Conservation (phyloP, 305 asterid genomes). For the Fraxinus baroniana region DNA sequence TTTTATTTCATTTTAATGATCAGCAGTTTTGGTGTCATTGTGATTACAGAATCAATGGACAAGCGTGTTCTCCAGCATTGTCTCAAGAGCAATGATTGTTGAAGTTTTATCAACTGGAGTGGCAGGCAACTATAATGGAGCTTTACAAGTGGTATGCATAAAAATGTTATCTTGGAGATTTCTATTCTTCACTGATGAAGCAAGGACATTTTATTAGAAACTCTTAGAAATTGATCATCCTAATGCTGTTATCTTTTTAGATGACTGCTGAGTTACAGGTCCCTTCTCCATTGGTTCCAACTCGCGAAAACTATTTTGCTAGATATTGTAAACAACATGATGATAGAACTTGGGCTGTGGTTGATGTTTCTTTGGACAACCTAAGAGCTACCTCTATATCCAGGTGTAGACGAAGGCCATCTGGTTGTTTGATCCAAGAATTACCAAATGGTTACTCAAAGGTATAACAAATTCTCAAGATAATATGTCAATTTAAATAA, state of each 20-base stretch:
- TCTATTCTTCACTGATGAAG: neutral
- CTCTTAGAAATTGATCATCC: neutral
- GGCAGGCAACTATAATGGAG: slow-evolving; percentile 72
- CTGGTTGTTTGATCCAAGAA: slow-evolving; percentile 93
- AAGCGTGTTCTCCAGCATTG: slow-evolving; percentile 58
- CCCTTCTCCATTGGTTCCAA: slow-evolving; percentile 89
- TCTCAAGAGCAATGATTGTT: slow-evolving; percentile 59
- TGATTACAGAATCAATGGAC: slow-evolving; percentile 64
- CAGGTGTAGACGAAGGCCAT: slow-evolving; percentile 79
- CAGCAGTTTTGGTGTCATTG: neutral
- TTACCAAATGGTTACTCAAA: slow-evolving; percentile 93
- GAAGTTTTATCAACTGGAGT: slow-evolving; percentile 74
- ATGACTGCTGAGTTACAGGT: slow-evolving; percentile 95
- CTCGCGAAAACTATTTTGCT: slow-evolving; percentile 79
- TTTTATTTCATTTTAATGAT: neutral
- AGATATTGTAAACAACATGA: slow-evolving; percentile 88
- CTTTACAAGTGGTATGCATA: slow-evolving; percentile 61
- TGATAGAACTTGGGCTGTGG: slow-evolving; percentile 92
- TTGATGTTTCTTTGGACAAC: slow-evolving; percentile 85
- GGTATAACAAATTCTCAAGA: slow-evolving; percentile 31
- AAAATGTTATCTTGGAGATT: neutral
- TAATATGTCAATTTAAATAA: neutral
- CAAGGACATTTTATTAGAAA: neutral
- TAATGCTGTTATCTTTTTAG: slow-evolving; percentile 32
- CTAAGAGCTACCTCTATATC: slow-evolving; percentile 58